These are phyloP conservation scores for Neonectria faginata DNA, from an alignment of 2,329 filamentous ascomycete genomes.

Conservation along the genomic window DNA sequence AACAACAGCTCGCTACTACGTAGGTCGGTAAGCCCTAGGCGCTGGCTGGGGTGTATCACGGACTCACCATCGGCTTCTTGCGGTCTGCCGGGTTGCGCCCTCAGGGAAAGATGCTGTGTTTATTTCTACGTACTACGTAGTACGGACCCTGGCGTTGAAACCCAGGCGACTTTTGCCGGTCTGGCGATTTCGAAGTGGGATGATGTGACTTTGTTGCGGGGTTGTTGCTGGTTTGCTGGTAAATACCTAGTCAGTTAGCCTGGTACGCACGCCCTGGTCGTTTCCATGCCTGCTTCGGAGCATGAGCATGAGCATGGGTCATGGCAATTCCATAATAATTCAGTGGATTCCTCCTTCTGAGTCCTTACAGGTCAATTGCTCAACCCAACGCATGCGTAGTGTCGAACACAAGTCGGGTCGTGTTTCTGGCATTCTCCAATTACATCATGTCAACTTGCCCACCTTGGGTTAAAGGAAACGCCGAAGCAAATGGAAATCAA, in stretches of 20 bases:
- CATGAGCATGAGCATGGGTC: neutral
- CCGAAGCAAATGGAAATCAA: neutral
- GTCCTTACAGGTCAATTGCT: conserved; percentile 6
- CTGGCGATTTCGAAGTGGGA: conserved; percentile 43
- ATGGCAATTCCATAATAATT: conserved; percentile 12
- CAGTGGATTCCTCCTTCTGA: neutral
- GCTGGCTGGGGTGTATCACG: neutral
- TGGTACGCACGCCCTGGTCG: conserved; percentile 4
- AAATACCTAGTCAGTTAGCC: too few relatives aligned
- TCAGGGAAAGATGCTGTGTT: neutral
- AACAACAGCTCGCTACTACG: neutral
- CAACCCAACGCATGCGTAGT: neutral
- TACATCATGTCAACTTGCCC: neutral
- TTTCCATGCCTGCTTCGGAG: conserved; percentile 5
- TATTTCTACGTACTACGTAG: neutral
- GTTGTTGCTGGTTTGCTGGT: conserved; percentile 25
- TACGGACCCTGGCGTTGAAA: conserved; percentile 32
- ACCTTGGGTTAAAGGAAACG: neutral
- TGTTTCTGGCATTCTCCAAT: neutral
- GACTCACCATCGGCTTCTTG: neutral
- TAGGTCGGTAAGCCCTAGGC: neutral
- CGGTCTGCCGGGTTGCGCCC: conserved; percentile 7
- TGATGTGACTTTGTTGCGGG: conserved; percentile 44
- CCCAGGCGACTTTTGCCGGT: conserved; percentile 28
- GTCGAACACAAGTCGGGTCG: neutral